Conservation (phyloP, 2,329 filamentous ascomycete genomes). For the Karstenula rhodostoma region DNA sequence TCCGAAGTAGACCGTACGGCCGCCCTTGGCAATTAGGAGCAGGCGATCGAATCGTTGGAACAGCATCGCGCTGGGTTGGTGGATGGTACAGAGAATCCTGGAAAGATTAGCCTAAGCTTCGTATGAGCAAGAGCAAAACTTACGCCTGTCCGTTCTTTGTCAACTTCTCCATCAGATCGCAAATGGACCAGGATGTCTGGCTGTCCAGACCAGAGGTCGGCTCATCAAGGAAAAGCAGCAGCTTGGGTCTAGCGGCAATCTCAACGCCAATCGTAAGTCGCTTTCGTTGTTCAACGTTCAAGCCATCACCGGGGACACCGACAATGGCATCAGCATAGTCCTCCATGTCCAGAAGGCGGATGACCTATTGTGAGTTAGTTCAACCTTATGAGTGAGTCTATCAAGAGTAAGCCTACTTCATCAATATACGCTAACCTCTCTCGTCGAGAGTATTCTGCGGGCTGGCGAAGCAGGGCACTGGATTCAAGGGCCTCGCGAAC, state of each 20-base stretch:
- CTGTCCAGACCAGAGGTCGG: slow-evolving; percentile 93
- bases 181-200: slow-evolving; percentile 92
- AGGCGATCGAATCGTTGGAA: slow-evolving; percentile 90
- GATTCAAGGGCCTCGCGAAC: slow-evolving; percentile 90
- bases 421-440: slow-evolving; percentile 91
- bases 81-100: slow-evolving; percentile 87
- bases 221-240: slow-evolving; percentile 92
- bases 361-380: slow-evolving; percentile 59
- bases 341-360: slow-evolving; percentile 88
- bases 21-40: slow-evolving; percentile 78
- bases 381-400: neutral
- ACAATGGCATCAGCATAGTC: slow-evolving; percentile 90
- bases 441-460: slow-evolving; percentile 70
- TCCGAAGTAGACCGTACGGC: slow-evolving; percentile 82
- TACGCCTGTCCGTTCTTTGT: slow-evolving; percentile 78
- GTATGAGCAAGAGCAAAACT: neutral
- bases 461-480: slow-evolving; percentile 84
- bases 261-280: slow-evolving; percentile 94
- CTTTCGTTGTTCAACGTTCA: slow-evolving; percentile 70
- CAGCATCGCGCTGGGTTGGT: slow-evolving; percentile 92
- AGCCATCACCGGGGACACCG: slow-evolving; percentile 85
- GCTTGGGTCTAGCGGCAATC: slow-evolving; percentile 86
- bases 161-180: slow-evolving; percentile 86
- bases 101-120: neutral
- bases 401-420: slow-evolving; percentile 54